Percentiles rank a stretch among this genome's conserved stretches.
phyloP scores from a whole-genome alignment of 192 early-diverging fungal species.

The Umbelopsis ramanniana region DNA sequence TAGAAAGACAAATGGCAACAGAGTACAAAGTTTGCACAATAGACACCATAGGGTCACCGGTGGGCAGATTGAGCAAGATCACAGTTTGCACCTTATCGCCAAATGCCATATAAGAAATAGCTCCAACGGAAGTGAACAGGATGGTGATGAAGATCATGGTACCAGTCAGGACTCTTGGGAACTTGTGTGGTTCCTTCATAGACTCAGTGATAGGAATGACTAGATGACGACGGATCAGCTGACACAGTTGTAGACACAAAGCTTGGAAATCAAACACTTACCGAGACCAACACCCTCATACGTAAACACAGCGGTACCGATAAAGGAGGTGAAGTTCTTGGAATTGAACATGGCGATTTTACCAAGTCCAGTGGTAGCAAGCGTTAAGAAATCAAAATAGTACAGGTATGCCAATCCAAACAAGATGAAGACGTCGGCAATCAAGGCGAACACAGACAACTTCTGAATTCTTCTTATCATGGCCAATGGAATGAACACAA shows the following conservation, averaged over 20 bases:
- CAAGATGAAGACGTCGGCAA: constrained; percentile 94
- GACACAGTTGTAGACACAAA: neutral
- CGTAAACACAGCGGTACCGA: constrained; percentile 93
- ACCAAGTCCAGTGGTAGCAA: constrained; percentile 69
- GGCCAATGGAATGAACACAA: constrained; percentile 54
- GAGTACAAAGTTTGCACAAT: constrained; percentile 86
- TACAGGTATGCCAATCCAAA: constrained; percentile 86
- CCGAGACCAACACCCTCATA: constrained; percentile 86
- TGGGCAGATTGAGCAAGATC: constrained; percentile 87
- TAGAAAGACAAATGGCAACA: constrained; percentile 91
- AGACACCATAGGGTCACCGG: constrained; percentile 61
- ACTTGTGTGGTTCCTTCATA: constrained; percentile 93
- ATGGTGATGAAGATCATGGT: constrained; percentile 80
- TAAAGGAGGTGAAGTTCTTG: constrained; percentile 82
- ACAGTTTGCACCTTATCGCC: constrained; percentile 86
- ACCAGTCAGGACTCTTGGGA: constrained; percentile 78
- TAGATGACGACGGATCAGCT: constrained; percentile 14
- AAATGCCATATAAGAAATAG: constrained; percentile 84
- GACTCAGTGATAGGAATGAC: constrained; percentile 82
- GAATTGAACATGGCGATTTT: constrained; percentile 80
- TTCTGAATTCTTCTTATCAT: constrained; percentile 89
- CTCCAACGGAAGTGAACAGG: constrained; percentile 82
- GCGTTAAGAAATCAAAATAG: constrained; percentile 73
- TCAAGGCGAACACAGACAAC: constrained; percentile 81
- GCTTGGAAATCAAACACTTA: neutral